Evolutionary conservation across 2,329 filamentous ascomycete genomes (phyloP), one percentile per base, ranked within the genome.

Genomic region (Erysiphe pulchra): DNA sequence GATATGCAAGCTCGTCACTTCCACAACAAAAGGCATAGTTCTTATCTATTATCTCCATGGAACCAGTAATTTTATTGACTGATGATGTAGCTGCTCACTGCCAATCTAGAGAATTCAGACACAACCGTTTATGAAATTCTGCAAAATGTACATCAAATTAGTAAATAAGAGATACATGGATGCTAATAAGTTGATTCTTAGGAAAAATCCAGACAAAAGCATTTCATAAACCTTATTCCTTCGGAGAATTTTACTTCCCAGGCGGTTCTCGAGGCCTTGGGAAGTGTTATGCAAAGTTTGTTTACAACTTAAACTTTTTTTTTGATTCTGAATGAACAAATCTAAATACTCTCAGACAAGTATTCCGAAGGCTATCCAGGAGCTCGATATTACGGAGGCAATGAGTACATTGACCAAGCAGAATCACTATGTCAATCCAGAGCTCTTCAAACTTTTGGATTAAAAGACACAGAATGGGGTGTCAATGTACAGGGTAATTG

Each of bases 211-310:
- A 84, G 90, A 61, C 90, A 98, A 71, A 79, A 84, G 64, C 86
- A 98, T 72, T 95, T 86, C 57, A 92, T 98, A 65, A 83, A 95
- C 60, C 78, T 98, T 62, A 98, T 98, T 59, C 87, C 90, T 60
- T 95, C 90, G 47, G 90, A 98, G 71, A 98, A 98, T 71, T 86
- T 98, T 66, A 98, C 90, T 48, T 98, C 90, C 51, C 85, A 86
- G 57, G 86, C 90, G 58, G 90, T 98, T 59, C 93, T 93, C 68
- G 86, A 98, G 68, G 90, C 90, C 49, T 77, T 98, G 53, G 90
- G 90, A 59, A 86, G 78, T 48, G 80, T 81, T 63, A 92, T 90
- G 81, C 41, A 42, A 32, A 42, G 41, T 42, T 42, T 16, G 41
- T 42, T 14, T 17, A 14, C 34, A 31, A 5, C n/a, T 16, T 9